Evolutionary conservation across 768 basidiomycete genomes (phyloP).

Genomic region (Hygrocybe coccinea): DNA sequence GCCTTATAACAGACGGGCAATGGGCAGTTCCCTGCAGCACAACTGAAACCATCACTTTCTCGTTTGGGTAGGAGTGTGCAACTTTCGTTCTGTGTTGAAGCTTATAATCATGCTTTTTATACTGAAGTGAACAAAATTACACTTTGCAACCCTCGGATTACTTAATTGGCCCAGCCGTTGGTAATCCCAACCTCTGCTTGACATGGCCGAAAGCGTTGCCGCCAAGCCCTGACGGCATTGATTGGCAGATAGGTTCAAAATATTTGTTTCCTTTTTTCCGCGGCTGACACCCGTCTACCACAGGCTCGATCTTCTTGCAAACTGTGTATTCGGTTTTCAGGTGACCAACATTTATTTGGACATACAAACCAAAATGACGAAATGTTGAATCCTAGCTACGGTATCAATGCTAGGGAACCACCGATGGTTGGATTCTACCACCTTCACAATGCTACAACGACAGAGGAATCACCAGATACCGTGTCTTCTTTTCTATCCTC

Average conservation of each 20-base stretch:
- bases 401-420: slow-evolving; percentile 67
- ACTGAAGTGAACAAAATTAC: slow-evolving; percentile 45
- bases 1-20: slow-evolving; percentile 45
- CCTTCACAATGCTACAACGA: slow-evolving; percentile 42
- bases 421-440: slow-evolving; percentile 77
- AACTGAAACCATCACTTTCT: slow-evolving; percentile 53
- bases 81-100: not conserved
- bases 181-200: slow-evolving; percentile 63
- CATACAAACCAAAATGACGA: not conserved
- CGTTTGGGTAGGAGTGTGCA: slow-evolving; percentile 52
- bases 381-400: slow-evolving; percentile 49
- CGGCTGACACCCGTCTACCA: not conserved
- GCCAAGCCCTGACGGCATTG: slow-evolving; percentile 68
- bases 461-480: slow-evolving; percentile 36
- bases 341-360: slow-evolving; percentile 29
- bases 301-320: slow-evolving; percentile 62
- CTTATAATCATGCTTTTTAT: not conserved
- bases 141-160: slow-evolving; percentile 72
- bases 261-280: not conserved
- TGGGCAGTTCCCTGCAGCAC: slow-evolving; percentile 76
- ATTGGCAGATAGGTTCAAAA: slow-evolving; percentile 70
- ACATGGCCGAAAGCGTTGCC: slow-evolving; percentile 67
- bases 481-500: slow-evolving; percentile 55
- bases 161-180: slow-evolving; percentile 62
- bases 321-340: slow-evolving; percentile 79